Conservation (phyloP, 176 grass and related monocot species). For the Triticum dicoccoides region DNA sequence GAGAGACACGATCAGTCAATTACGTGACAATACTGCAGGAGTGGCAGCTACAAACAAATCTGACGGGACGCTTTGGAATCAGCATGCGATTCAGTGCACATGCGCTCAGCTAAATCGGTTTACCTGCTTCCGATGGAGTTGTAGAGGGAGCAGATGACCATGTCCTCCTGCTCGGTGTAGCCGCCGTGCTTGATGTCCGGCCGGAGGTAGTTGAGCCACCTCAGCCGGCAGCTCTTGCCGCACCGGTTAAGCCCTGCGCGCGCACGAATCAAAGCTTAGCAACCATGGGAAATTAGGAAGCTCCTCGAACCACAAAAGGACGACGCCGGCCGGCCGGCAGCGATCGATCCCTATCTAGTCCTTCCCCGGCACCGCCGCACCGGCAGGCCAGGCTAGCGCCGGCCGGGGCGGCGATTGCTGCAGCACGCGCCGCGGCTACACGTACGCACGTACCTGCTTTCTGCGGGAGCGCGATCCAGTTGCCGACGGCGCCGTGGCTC, state of each 20-base stretch:
- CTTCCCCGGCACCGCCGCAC: too few relatives aligned
- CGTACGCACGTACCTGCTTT: conserved; percentile 64
- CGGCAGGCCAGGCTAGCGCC: too few relatives aligned
- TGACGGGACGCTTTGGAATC: background rate
- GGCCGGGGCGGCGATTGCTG: too few relatives aligned
- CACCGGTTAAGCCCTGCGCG: conserved; percentile 76
- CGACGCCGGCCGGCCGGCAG: background rate
- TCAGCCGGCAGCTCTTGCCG: conserved; percentile 90
- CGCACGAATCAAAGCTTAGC: background rate
- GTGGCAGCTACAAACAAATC: background rate
- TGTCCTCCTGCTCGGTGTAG: conserved; percentile 86
- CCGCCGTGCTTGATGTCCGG: conserved; percentile 94
- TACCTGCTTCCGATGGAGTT: conserved; percentile 74
- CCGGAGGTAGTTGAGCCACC: conserved; percentile 93
- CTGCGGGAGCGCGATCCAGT: conserved; percentile 90
- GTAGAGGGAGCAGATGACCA: conserved; percentile 67
- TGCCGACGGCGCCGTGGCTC: conserved; percentile 63
- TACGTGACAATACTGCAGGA: too few relatives aligned
- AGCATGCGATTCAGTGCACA: background rate
- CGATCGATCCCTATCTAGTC: background rate
- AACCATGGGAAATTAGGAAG: background rate
- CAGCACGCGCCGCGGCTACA: too few relatives aligned
- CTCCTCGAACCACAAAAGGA: too few relatives aligned
- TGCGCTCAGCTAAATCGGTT: background rate
- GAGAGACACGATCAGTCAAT: background rate